Evolutionary conservation across 1,139 yeast genomes (phyloP).

Genomic region (Yamadazyma diddensiae): DNA sequence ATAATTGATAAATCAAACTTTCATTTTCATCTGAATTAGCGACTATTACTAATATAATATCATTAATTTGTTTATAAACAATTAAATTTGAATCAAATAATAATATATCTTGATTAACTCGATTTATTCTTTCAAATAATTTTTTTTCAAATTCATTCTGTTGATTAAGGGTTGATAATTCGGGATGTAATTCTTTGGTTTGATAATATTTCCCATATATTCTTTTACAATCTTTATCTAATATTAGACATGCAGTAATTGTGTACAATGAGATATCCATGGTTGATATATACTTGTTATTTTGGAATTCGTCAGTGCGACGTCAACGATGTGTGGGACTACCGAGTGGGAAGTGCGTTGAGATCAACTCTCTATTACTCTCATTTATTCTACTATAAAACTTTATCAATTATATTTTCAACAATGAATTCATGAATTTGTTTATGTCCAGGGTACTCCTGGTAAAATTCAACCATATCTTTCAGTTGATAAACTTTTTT

Average conservation of each 20-base stretch:
- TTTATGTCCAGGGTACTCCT: constrained; percentile 33
- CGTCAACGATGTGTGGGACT: background rate
- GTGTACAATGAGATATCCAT: constrained; percentile 65
- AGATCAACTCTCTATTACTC: too few relatives aligned
- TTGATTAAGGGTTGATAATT: constrained; percentile 48
- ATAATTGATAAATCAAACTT: constrained; percentile 71
- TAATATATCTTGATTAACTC: constrained; percentile 76
- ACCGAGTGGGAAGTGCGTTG: background rate
- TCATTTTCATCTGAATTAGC: constrained; percentile 82
- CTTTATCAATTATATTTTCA: constrained; percentile 4
- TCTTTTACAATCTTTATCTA: constrained; percentile 81
- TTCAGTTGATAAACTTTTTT: constrained; percentile 25
- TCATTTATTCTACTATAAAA: background rate
- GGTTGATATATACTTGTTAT: background rate
- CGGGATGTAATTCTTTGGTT: constrained; percentile 15
- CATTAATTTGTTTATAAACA: constrained; percentile 83
- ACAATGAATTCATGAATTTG: constrained; percentile 32
- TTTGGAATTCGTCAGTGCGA: too few relatives aligned
- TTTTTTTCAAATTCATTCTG: constrained; percentile 77
- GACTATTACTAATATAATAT: constrained; percentile 68
- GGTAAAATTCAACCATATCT: constrained; percentile 25
- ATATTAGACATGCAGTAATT: constrained; percentile 69
- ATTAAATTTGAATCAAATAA: constrained; percentile 76
- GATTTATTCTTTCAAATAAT: constrained; percentile 70
- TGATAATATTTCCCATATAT: constrained; percentile 82